These are phyloP conservation scores for Forsythia suspensa DNA, from an alignment of 257 asterid genomes.

Conservation along the genomic window DNA sequence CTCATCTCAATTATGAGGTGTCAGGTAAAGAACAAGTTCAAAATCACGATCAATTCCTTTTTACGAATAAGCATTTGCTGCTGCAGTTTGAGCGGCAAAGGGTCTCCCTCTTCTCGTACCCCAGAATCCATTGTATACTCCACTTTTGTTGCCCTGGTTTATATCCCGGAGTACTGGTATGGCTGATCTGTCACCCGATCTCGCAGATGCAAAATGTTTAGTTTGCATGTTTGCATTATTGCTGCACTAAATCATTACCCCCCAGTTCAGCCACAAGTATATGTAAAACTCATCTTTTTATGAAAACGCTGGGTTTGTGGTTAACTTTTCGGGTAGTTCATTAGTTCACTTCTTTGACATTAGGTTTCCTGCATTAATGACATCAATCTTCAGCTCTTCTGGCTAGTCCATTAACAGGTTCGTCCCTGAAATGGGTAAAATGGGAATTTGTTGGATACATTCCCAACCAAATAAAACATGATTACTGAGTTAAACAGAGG, in stretches of 20 bases:
- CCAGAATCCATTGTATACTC: not conserved
- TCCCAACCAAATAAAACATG: not conserved
- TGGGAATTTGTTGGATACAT: not conserved
- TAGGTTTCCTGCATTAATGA: not conserved
- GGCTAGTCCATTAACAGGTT: not conserved
- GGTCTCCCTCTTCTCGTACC: no score
- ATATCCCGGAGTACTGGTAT: slow-evolving; percentile 18
- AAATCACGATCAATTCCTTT: no score
- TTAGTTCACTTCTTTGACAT: not conserved
- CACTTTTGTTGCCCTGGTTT: slow-evolving; percentile 19
- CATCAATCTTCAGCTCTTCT: not conserved
- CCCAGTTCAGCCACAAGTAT: not conserved
- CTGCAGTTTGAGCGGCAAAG: no score
- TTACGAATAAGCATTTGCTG: no score
- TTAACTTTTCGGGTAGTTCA: no score
- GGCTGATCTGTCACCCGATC: slow-evolving; percentile 22
- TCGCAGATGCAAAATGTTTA: not conserved
- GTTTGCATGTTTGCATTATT: not conserved
- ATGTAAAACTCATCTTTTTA: not conserved
- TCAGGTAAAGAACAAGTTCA: no score
- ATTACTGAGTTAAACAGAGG: not conserved
- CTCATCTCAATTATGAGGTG: no score
- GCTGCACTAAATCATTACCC: not conserved
- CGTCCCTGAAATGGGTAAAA: not conserved
- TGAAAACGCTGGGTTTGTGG: not conserved